These are phyloP conservation scores for Penicillium taxi DNA, from an alignment of 495 filamentous ascomycete genomes.

Conservation along the genomic window DNA sequence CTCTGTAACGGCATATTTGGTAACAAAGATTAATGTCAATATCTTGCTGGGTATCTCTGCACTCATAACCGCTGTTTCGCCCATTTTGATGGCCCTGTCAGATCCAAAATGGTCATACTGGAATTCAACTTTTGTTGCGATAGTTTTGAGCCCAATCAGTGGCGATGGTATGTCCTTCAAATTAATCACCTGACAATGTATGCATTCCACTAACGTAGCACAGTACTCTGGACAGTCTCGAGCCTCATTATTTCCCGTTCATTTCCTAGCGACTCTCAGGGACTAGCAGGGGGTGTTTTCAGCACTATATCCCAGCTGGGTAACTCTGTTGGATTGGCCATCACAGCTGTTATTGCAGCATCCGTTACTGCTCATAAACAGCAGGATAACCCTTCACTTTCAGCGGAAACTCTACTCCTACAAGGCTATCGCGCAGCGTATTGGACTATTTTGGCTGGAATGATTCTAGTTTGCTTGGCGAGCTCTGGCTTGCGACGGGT, in stretches of 20 bases:
- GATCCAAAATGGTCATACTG: conserved; percentile 19
- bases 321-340: conserved; percentile 36
- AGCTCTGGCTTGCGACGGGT: neutral
- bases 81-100: conserved; percentile 25
- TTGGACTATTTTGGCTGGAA: conserved; percentile 8
- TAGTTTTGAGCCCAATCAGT: too few relatives aligned
- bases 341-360: conserved; percentile 5
- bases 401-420: neutral
- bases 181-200: neutral
- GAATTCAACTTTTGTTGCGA: conserved; percentile 17
- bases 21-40: conserved; percentile 2
- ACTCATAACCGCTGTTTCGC: conserved; percentile 4
- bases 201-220: neutral
- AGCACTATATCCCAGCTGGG: conserved; percentile 52
- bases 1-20: too few relatives aligned
- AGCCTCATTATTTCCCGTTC: conserved; percentile 43
- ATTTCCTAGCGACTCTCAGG: conserved; percentile 17
- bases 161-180: neutral
- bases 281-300: conserved; percentile 52
- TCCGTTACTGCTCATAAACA: conserved; percentile 1
- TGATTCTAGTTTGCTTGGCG: neutral
- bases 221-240: conserved; percentile 40
- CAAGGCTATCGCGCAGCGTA: conserved; percentile 5
- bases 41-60: neutral
- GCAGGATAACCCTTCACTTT: neutral